These are phyloP conservation scores for Adansonia grandidieri DNA, from an alignment of 441 rosid genomes.

Conservation along the genomic window DNA sequence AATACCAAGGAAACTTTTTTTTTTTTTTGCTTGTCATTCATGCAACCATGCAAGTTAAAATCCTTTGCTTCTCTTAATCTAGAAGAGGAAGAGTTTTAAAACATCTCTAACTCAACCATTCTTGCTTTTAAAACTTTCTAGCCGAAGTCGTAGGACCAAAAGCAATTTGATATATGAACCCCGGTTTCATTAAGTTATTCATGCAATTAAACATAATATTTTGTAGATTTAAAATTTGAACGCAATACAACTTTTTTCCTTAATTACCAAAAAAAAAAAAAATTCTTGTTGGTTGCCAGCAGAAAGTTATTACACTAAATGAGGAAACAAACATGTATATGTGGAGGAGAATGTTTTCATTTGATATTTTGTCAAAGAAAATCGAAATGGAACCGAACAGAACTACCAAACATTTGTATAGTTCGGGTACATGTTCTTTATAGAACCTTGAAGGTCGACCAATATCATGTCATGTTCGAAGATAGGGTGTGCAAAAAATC, in stretches of 20 bases:
- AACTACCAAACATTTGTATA: not conserved
- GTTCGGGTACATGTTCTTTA: conserved; percentile 21
- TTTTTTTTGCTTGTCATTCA: conserved; percentile 11
- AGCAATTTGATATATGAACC: not conserved
- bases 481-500: too few species aligned
- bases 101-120: conserved; percentile 6
- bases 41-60: conserved; percentile 5
- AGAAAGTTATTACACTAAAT: not conserved
- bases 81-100: conserved; percentile 13
- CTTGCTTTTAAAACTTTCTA: not conserved
- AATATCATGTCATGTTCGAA: too few species aligned
- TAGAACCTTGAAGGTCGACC: not conserved
- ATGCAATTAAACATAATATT: too few species aligned
- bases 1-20: not conserved
- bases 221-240: too few species aligned
- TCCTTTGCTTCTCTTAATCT: conserved; percentile 16
- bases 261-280: too few species aligned
- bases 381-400: too few species aligned
- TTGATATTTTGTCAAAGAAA: not conserved
- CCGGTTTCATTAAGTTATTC: too few species aligned
- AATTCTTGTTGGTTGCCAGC: not conserved
- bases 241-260: too few species aligned
- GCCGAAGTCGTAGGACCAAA: not conserved
- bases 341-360: not conserved
- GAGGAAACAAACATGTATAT: not conserved